These are phyloP conservation scores for Lactarius hatsudake DNA, from an alignment of 768 basidiomycete genomes.

Conservation along the genomic window DNA sequence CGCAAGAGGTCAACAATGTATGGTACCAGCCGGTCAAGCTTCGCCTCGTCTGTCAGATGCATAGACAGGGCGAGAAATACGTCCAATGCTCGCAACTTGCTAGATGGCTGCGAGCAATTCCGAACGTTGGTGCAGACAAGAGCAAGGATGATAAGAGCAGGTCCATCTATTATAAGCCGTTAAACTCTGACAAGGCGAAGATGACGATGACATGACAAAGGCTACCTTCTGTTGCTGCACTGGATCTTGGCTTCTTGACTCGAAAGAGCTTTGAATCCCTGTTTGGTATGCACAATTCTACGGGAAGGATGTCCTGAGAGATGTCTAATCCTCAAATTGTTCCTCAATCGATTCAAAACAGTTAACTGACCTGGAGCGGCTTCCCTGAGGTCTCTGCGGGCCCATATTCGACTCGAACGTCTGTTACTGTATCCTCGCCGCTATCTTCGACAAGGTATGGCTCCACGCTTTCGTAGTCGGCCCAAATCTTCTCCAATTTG, in stretches of 20 bases:
- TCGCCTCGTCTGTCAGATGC: slow-evolving; percentile 91
- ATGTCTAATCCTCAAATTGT: background rate
- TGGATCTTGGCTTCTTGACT: slow-evolving; percentile 35
- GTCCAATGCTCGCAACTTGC: slow-evolving; percentile 82
- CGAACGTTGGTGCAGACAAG: slow-evolving; percentile 86
- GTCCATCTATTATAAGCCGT: slow-evolving; percentile 63
- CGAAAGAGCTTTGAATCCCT: slow-evolving; percentile 51
- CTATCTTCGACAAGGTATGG: slow-evolving; percentile 57
- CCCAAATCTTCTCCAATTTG: slow-evolving; percentile 79
- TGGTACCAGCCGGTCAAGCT: slow-evolving; percentile 89
- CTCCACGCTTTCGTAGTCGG: slow-evolving; percentile 80
- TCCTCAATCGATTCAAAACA: background rate
- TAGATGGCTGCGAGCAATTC: slow-evolving; percentile 81
- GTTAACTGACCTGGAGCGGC: slow-evolving; percentile 55
- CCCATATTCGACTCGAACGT: slow-evolving; percentile 57
- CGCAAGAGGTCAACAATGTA: slow-evolving; percentile 86
- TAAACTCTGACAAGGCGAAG: background rate
- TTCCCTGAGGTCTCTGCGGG: slow-evolving; percentile 43
- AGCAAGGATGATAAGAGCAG: slow-evolving; percentile 83
- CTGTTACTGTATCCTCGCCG: slow-evolving; percentile 46
- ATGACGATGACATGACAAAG: too few relatives aligned
- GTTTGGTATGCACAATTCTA: slow-evolving; percentile 68
- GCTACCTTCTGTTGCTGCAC: slow-evolving; percentile 62
- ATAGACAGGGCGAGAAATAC: slow-evolving; percentile 78
- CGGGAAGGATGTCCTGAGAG: slow-evolving; percentile 70